Evolutionary conservation across 1,284 basidiomycete species (phyloP).

Genomic region (Somion occarium): DNA sequence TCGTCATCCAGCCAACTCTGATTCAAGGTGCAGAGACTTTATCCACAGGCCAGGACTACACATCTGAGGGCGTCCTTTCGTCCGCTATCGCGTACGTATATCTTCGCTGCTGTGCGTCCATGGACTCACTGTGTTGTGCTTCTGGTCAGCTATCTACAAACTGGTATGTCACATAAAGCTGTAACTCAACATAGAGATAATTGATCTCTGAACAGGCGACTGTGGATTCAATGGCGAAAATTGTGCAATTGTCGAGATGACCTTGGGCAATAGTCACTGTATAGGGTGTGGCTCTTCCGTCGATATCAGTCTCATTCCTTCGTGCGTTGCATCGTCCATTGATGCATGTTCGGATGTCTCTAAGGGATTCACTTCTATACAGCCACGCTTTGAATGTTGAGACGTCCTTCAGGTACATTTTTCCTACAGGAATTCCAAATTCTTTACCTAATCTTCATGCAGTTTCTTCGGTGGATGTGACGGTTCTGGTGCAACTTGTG

Average conservation of each 20-base stretch:
- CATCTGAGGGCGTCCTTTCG: constrained; percentile 22
- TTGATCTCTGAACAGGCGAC: constrained; percentile 19
- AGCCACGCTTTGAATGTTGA: constrained; percentile 31
- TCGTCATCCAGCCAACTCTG: constrained; percentile 26
- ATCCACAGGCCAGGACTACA: constrained; percentile 31
- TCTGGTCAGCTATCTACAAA: constrained; percentile 28
- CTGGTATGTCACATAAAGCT: constrained; percentile 18
- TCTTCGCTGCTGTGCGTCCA: too few relatives aligned
- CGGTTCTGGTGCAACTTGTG: constrained; percentile 29
- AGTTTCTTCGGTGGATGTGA: constrained; percentile 28
- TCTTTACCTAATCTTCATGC: constrained; percentile 4
- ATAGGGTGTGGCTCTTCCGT: constrained; percentile 36
- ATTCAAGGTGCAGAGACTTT: constrained; percentile 27
- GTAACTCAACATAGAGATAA: constrained; percentile 6
- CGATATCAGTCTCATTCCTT: constrained; percentile 41
- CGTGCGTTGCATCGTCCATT: constrained; percentile 30
- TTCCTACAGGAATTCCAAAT: neutral
- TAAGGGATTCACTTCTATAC: constrained; percentile 1
- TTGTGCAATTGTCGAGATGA: constrained; percentile 39
- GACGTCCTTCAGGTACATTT: constrained; percentile 23
- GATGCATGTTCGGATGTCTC: neutral
- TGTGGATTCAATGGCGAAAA: constrained; percentile 40
- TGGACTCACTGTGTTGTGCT: too few relatives aligned
- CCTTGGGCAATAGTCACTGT: constrained; percentile 27
- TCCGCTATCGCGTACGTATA: constrained; percentile 31